Conservation (phyloP, 2,329 filamentous ascomycete species). For the Aaosphaeria pasadenensis region DNA sequence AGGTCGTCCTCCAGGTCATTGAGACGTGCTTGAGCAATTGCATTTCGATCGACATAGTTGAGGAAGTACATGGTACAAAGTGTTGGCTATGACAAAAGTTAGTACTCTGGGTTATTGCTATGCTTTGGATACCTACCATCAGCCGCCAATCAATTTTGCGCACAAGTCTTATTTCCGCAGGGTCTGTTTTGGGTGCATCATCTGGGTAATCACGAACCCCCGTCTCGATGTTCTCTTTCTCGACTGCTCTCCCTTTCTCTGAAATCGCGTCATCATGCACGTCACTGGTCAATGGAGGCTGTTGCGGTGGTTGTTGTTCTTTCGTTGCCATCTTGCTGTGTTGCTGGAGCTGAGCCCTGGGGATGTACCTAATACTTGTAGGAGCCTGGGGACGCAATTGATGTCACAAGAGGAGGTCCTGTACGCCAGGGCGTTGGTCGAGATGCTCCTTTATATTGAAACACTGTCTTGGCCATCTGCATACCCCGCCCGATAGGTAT, state of each 20-base stretch:
- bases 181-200: constrained; percentile 19
- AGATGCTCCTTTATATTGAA: too few species aligned
- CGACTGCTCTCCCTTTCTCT: background rate
- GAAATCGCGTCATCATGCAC: background rate
- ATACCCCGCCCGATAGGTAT: too few species aligned
- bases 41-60: constrained; percentile 50
- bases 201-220: constrained; percentile 17
- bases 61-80: constrained; percentile 39
- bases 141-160: constrained; percentile 23
- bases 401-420: too few species aligned
- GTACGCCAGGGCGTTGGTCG: too few species aligned
- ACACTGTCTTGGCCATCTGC: too few species aligned
- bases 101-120: too few species aligned
- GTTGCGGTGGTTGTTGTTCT: background rate
- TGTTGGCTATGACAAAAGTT: constrained; percentile 19
- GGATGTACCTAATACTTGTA: too few species aligned
- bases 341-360: too few species aligned
- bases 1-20: constrained; percentile 59
- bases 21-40: constrained; percentile 60
- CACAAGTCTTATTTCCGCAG: constrained; percentile 21
- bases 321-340: background rate
- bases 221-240: background rate
- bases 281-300: too few species aligned
- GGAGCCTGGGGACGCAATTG: too few species aligned
- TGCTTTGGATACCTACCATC: constrained; percentile 6